These are phyloP conservation scores for Lenzites betulinus DNA, from an alignment of 768 basidiomycete species.

Conservation along the genomic window DNA sequence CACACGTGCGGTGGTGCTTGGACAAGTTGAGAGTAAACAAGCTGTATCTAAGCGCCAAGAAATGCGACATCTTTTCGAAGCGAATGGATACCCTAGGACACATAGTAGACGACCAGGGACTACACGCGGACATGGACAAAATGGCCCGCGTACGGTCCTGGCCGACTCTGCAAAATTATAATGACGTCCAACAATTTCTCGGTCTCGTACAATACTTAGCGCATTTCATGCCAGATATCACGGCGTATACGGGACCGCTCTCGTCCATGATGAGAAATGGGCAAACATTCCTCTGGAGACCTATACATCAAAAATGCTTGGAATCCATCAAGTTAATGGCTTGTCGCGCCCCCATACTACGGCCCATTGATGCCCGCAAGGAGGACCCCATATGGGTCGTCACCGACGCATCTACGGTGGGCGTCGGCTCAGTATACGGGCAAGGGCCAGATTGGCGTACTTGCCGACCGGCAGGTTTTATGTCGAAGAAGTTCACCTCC, in stretches of 20 bases:
- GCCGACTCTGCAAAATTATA: slow-evolving; percentile 35
- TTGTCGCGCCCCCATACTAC: slow-evolving; percentile 13
- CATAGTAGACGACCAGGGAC: slow-evolving; percentile 39
- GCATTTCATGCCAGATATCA: slow-evolving; percentile 39
- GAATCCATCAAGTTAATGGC: slow-evolving; percentile 22
- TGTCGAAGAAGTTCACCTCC: slow-evolving; percentile 32
- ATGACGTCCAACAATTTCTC: slow-evolving; percentile 42
- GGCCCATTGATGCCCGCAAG: slow-evolving; percentile 17
- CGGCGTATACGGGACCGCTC: slow-evolving; percentile 37
- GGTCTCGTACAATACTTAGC: slow-evolving; percentile 43
- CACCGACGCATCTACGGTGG: slow-evolving; percentile 21
- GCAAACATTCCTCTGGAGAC: no score
- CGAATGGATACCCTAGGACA: slow-evolving; percentile 43
- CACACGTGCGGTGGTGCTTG: slow-evolving; percentile 38
- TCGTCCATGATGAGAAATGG: slow-evolving; percentile 18
- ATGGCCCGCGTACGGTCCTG: slow-evolving; percentile 36
- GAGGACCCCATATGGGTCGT: slow-evolving; percentile 26
- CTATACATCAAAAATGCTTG: slow-evolving; percentile 30
- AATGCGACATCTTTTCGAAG: slow-evolving; percentile 36
- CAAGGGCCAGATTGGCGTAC: slow-evolving; percentile 31
- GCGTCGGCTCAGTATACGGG: slow-evolving; percentile 27
- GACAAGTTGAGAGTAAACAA: slow-evolving; percentile 27
- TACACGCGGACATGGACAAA: slow-evolving; percentile 42
- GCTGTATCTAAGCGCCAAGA: slow-evolving; percentile 38
- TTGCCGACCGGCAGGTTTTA: slow-evolving; percentile 31